phyloP scores from a whole-genome alignment of 805 yeast species.

The Blastobotrys parvus region DNA sequence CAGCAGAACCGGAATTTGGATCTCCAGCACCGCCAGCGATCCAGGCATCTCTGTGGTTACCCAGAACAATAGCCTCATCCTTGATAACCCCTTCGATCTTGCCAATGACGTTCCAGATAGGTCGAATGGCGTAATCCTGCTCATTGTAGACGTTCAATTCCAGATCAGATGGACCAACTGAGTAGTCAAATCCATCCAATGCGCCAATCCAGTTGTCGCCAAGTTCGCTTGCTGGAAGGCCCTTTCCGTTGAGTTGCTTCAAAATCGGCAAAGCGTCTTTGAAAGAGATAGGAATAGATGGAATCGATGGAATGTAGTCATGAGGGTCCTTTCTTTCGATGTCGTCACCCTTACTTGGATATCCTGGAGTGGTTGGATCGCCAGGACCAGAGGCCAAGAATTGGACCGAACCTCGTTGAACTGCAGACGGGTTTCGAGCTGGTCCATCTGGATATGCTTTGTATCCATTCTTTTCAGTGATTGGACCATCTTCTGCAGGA shows the following conservation, averaged over 20 bases:
- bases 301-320: slow-evolving; percentile 51
- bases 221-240: slow-evolving; percentile 33
- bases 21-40: slow-evolving; percentile 71
- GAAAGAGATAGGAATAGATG: slow-evolving; percentile 62
- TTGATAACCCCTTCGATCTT: slow-evolving; percentile 44
- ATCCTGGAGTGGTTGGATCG: slow-evolving; percentile 73
- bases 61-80: slow-evolving; percentile 53
- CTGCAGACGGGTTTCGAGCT: slow-evolving; percentile 66
- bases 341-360: slow-evolving; percentile 41
- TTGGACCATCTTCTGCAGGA: slow-evolving; percentile 47
- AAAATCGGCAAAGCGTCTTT: slow-evolving; percentile 57
- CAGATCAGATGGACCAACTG: slow-evolving; percentile 42
- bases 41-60: slow-evolving; percentile 81
- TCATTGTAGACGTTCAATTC: slow-evolving; percentile 48
- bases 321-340: slow-evolving; percentile 43
- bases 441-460: slow-evolving; percentile 67
- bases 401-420: slow-evolving; percentile 70
- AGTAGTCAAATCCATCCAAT: slow-evolving; percentile 37
- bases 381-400: slow-evolving; percentile 58
- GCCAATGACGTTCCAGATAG: slow-evolving; percentile 58
- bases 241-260: slow-evolving; percentile 49
- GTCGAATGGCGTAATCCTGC: slow-evolving; percentile 54
- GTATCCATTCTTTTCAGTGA: slow-evolving; percentile 49
- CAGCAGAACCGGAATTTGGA: slow-evolving; percentile 69
- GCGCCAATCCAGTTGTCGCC: slow-evolving; percentile 42